Conservation (phyloP, 2,329 filamentous ascomycete species). For the Fusarium sp. region DNA sequence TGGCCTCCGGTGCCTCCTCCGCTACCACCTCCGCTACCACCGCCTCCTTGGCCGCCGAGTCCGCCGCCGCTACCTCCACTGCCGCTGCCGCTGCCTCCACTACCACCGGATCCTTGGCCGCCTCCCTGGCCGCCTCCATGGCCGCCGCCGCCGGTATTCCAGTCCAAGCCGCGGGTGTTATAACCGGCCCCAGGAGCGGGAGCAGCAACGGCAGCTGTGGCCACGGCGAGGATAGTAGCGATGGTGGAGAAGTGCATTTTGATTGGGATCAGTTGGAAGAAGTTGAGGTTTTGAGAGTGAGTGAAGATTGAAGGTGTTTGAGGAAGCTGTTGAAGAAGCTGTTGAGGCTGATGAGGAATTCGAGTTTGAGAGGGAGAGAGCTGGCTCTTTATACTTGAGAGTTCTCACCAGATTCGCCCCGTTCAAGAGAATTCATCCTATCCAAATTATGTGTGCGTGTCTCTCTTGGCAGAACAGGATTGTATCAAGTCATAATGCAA, state of each 20-base stretch:
- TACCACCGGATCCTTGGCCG: no score
- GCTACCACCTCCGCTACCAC: no score
- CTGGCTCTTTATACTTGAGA: slow-evolving; percentile 26
- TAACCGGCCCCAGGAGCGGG: slow-evolving; percentile 10
- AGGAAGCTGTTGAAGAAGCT: slow-evolving; percentile 14
- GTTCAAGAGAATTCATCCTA: neutral
- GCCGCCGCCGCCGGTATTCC: no score
- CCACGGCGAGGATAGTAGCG: slow-evolving; percentile 29
- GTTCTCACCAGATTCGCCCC: neutral
- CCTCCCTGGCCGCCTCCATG: no score
- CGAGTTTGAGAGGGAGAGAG: neutral
- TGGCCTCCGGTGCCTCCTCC: no score
- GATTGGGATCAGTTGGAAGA: slow-evolving; percentile 4
- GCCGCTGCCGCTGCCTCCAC: no score
- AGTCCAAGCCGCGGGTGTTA: no score
- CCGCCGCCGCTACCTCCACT: no score
- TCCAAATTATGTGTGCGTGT: neutral
- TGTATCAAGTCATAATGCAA: neutral
- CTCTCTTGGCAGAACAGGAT: neutral
- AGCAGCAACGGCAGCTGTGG: slow-evolving; percentile 26
- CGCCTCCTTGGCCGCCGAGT: no score
- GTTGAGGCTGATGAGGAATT: slow-evolving; percentile 22
- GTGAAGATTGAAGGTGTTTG: neutral
- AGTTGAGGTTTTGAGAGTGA: slow-evolving; percentile 6
- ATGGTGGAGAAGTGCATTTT: slow-evolving; percentile 40